Base-by-base conservation (phyloP, 2,329 filamentous ascomycete genomes). In the Ilyonectria robusta region DNA sequence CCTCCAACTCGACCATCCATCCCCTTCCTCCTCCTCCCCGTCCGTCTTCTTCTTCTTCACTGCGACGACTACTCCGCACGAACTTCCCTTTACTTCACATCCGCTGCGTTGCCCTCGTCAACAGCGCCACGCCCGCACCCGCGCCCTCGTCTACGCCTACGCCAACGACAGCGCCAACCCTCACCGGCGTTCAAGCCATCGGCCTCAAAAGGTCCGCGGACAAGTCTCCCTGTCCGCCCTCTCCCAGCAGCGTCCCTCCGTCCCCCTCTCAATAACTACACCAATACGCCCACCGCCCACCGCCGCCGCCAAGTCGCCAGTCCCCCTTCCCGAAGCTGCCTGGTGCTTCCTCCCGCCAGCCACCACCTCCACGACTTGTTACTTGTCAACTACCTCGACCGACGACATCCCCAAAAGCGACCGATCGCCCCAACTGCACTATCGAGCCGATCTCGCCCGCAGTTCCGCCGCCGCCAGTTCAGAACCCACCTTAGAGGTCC, bases 371-470 rank as follows among this genome's bases (percentile, higher is more conserved):
- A 46, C 53, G 37, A 21, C 47, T 51, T 19, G 17, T 59, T 68
- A 21, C 21, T 21, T 21, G 21, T 21, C 21, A 21, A 21, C 21
- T 21, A 67, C 68, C 59, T 54, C 68, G 57, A 63, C 59, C 68
- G 59, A 72, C 56, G 58, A 69, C 57, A 56, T 68, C 68, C 61
- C 66, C 51, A 61, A 67, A 48, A 63, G 21, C 50, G 62, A 56
- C 59, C 62, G 62, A 69, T 70, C 60, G 46, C 66, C 65, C 50
- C 63, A 66, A 62, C 51, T 72, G 63, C 61, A 57, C 67, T 58
- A 66, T 67, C 62, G 62, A 61, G 53, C 66, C 71, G 71, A 72
- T 68, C 71, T 75, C 60, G 71, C 69, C 72, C 62, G 62, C 70
- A 62, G 56, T 72, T 66, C 51, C 72, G 72, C 69, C 69, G 72